These are phyloP conservation scores for Vigna unguiculata DNA, from an alignment of 306 rosid species.

Conservation along the genomic window DNA sequence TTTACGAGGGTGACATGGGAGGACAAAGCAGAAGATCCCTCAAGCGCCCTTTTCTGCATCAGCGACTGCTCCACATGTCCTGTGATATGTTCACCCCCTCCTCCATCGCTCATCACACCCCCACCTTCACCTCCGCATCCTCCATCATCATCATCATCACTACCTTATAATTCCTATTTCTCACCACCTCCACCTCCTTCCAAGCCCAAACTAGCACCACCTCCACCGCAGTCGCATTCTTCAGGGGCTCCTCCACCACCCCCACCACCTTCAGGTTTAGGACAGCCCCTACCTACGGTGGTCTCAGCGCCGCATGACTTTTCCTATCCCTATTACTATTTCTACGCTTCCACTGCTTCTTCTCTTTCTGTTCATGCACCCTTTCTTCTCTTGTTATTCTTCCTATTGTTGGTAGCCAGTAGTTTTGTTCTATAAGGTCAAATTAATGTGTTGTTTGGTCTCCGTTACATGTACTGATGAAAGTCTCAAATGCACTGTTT, in stretches of 20 bases:
- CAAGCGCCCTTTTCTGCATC: constrained; percentile 55
- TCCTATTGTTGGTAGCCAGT: constrained; percentile 45
- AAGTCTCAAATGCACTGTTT: background rate
- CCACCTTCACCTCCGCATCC: constrained; percentile 34
- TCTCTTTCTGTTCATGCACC: constrained; percentile 43
- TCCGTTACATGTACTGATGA: too few species aligned
- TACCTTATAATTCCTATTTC: background rate
- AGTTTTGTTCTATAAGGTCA: background rate
- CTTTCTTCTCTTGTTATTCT: constrained; percentile 21
- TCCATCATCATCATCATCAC: constrained; percentile 38
- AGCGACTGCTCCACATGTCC: constrained; percentile 79
- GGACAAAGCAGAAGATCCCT: constrained; percentile 45
- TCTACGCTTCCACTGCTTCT: constrained; percentile 59
- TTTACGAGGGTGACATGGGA: constrained; percentile 38
- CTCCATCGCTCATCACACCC: constrained; percentile 40
- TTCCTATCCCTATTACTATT: constrained; percentile 69
- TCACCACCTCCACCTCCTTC: constrained; percentile 34
- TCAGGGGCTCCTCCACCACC: constrained; percentile 61
- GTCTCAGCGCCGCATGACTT: constrained; percentile 55
- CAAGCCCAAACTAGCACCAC: constrained; percentile 3
- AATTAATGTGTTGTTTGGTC: too few species aligned
- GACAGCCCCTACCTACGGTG: constrained; percentile 52
- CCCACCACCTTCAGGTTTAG: constrained; percentile 58
- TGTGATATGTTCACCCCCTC: constrained; percentile 73
- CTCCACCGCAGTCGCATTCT: constrained; percentile 46